Conservation (phyloP, 306 rosid species). For the Begonia loranthoides region DNA sequence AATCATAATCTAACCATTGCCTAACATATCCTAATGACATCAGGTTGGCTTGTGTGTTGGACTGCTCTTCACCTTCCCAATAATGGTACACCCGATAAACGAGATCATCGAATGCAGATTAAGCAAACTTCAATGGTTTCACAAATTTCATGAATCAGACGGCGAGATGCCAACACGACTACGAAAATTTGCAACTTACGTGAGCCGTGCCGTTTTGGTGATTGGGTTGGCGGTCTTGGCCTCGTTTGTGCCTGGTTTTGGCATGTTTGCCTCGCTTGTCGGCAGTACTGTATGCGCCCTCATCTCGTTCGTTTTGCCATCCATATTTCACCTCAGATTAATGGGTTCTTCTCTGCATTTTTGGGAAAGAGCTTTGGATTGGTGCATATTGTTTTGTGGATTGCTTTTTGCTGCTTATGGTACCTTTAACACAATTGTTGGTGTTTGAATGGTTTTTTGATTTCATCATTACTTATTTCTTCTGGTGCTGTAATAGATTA, state of each 20-base stretch:
- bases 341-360: slow-evolving; percentile 47
- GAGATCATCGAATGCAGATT: slow-evolving; percentile 67
- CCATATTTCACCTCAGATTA: slow-evolving; percentile 53
- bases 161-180: slow-evolving; percentile 13
- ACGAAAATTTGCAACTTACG: slow-evolving; percentile 19
- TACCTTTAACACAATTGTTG: slow-evolving; percentile 46
- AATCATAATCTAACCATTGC: too few relatives aligned
- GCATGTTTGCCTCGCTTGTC: slow-evolving; percentile 58
- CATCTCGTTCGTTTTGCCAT: slow-evolving; percentile 81
- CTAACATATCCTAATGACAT: background rate
- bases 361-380: slow-evolving; percentile 52
- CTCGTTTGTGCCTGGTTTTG: slow-evolving; percentile 59
- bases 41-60: slow-evolving; percentile 85
- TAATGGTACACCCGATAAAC: slow-evolving; percentile 72
- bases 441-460: slow-evolving; percentile 26
- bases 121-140: slow-evolving; percentile 11
- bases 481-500: too few relatives aligned
- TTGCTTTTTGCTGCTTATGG: slow-evolving; percentile 73
- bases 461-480: too few relatives aligned
- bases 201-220: slow-evolving; percentile 60
- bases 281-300: slow-evolving; percentile 80
- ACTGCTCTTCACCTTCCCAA: slow-evolving; percentile 71
- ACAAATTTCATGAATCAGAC: slow-evolving; percentile 5
- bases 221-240: slow-evolving; percentile 42
- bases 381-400: slow-evolving; percentile 38